Percentiles rank a stretch among this genome's conserved stretches.
These are phyloP conservation scores for Trichosporon coremiiforme DNA, from an alignment of 1,284 basidiomycete species.

Conservation along the genomic window DNA sequence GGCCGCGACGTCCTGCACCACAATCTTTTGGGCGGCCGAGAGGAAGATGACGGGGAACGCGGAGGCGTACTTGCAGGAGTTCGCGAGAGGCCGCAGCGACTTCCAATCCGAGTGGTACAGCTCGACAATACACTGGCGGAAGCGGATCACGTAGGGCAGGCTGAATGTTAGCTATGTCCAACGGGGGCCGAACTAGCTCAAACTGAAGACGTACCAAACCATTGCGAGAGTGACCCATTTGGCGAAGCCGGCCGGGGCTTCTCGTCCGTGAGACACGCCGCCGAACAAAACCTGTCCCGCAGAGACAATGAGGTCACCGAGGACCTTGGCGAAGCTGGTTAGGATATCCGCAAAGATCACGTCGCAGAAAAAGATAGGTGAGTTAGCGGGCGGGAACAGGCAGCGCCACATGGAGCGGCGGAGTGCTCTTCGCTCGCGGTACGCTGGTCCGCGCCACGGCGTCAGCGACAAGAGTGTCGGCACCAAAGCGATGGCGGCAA, in stretches of 20 bases:
- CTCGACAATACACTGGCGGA: slow-evolving; percentile 91
- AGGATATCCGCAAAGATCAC: slow-evolving; percentile 93
- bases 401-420: slow-evolving; percentile 73
- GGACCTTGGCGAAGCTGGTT: slow-evolving; percentile 94
- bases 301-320: slow-evolving; percentile 91
- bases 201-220: slow-evolving; percentile 69
- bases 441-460: slow-evolving; percentile 68
- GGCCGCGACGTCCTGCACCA: slow-evolving; percentile 63
- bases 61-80: slow-evolving; percentile 94
- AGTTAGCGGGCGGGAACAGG: slow-evolving; percentile 65
- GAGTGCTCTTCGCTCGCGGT: slow-evolving; percentile 71
- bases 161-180: slow-evolving; percentile 57
- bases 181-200: not conserved
- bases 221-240: slow-evolving; percentile 77
- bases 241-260: slow-evolving; percentile 65
- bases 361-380: slow-evolving; percentile 81
- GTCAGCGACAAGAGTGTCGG: slow-evolving; percentile 64
- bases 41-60: slow-evolving; percentile 97
- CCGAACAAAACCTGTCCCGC: slow-evolving; percentile 69
- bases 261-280: slow-evolving; percentile 69
- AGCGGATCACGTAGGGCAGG: slow-evolving; percentile 84
- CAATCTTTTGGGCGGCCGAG: slow-evolving; percentile 78
- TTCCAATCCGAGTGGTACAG: slow-evolving; percentile 69
- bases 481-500: slow-evolving; percentile 67
- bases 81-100: slow-evolving; percentile 76